Evolutionary conservation across 495 filamentous ascomycete species (phyloP), one percentile per base, ranked within the genome.

Genomic region (Apodospora peruviana): DNA sequence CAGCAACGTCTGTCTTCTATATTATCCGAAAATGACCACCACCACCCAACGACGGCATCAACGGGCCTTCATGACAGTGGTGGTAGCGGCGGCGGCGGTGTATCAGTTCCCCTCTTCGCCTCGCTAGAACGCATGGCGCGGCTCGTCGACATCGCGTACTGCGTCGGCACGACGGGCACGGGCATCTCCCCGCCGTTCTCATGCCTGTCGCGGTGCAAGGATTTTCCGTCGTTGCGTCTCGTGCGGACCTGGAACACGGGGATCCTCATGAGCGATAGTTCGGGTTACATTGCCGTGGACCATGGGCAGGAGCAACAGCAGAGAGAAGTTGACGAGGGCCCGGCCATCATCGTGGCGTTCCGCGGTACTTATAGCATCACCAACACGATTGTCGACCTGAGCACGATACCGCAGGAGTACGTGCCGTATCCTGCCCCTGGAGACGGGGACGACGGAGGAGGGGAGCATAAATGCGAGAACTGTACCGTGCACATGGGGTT

Each of bases 401-500:
- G 86, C 40, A 88, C 88, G 12, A 73, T 89, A 3, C 91, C 90
- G 19, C 93, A 96, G 62, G 81, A 86, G 57, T 98, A 96, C 60
- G 79, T 88, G 2, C 90, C 93, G 0, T 98, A 96, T 59, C 84
- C 86, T 2, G 76, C 75, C 3, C 18, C 65, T 24, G 72, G 77
- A 29, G 64, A 67, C 14, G n/a, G n/a, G n/a, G 67, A 70, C 12
- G 62, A 50, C 25, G 63, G 74, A 20, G 72, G 76, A 22, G 64
- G 66, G 8, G 65, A 70, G 16, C 56, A 44, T 3, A 69, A 70
- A 49, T 98, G 93, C 61, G 62, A 67, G 1, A 86, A 91, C 57
- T 98, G 93, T 67, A 93, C 85, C 14, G 94, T 97, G 12, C 93
- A 98, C 62, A 81, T 82, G 21, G 93, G 93, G 14, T 98, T 98